Conservation (phyloP, 441 rosid genomes). For the Omphalea diandra region DNA sequence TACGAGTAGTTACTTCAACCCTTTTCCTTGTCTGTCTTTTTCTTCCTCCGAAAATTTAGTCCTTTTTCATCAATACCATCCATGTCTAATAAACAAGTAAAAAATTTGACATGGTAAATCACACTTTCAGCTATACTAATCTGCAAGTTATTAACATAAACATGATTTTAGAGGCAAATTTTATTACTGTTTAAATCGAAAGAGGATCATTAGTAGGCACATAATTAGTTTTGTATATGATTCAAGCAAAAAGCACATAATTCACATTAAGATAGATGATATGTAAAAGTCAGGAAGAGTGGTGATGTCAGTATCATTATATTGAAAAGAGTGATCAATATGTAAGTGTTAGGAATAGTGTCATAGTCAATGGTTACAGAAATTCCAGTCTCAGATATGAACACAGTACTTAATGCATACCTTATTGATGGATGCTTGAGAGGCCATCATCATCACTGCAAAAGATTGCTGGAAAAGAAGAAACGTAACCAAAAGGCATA, state of each 20-base stretch:
- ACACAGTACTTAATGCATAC: neutral
- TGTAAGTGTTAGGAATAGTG: neutral
- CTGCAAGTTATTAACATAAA: too few relatives aligned
- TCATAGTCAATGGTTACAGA: slow-evolving; percentile 6
- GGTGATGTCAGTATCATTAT: too few relatives aligned
- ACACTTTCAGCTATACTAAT: neutral
- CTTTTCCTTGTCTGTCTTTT: neutral
- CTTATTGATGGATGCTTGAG: neutral
- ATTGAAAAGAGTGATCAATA: too few relatives aligned
- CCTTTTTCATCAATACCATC: neutral
- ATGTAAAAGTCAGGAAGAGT: too few relatives aligned
- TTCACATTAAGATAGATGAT: too few relatives aligned
- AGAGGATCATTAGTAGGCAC: too few relatives aligned
- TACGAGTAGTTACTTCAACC: neutral
- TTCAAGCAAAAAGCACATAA: too few relatives aligned
- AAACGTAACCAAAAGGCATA: neutral
- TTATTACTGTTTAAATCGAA: too few relatives aligned
- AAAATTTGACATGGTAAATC: neutral
- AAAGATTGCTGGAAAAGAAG: slow-evolving; percentile 3
- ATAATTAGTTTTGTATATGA: too few relatives aligned
- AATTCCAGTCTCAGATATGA: neutral
- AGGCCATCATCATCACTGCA: neutral
- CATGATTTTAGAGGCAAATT: too few relatives aligned
- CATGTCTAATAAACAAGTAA: neutral
- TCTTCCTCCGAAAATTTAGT: neutral